phyloP scores from a whole-genome alignment of 371 early-diverging fungal species.

The Apophysomyces trapeziformis region DNA sequence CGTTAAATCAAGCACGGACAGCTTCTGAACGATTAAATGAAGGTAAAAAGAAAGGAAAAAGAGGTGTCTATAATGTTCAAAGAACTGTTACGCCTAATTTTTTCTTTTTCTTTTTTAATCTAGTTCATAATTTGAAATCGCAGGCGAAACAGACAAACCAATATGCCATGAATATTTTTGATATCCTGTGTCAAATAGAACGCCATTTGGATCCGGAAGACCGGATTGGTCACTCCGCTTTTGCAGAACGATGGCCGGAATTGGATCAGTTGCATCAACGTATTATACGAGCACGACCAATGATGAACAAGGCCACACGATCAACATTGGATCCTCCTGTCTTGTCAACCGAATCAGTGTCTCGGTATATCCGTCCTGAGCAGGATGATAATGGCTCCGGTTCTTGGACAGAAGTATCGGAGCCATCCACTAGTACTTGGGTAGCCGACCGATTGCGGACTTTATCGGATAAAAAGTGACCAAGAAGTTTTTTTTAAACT shows the following conservation, averaged over 20 bases:
- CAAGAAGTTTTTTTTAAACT: no score
- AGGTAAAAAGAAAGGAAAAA: constrained; percentile 15
- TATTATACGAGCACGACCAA: constrained; percentile 3
- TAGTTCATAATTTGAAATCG: constrained; percentile 17
- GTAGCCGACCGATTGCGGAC: not conserved
- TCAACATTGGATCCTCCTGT: not conserved
- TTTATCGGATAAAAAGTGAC: not conserved
- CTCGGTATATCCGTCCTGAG: not conserved
- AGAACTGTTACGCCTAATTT: no score
- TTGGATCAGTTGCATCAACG: constrained; percentile 13
- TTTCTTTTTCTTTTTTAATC: not conserved
- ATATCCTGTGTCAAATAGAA: constrained; percentile 16
- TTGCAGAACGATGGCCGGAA: constrained; percentile 19
- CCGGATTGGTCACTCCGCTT: constrained; percentile 13
- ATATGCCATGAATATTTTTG: constrained; percentile 22
- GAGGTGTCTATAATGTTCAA: no score
- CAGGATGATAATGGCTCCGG: not conserved
- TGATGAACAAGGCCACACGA: not conserved
- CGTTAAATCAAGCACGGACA: constrained; percentile 27
- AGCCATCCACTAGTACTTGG: not conserved
- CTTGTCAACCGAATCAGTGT: not conserved
- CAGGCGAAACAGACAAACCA: constrained; percentile 18
- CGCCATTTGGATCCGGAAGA: constrained; percentile 17
- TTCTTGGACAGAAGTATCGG: not conserved
- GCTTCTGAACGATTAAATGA: constrained; percentile 29